Base-by-base conservation (phyloP, 2,329 filamentous ascomycete species). In the Fusarium foetens region DNA sequence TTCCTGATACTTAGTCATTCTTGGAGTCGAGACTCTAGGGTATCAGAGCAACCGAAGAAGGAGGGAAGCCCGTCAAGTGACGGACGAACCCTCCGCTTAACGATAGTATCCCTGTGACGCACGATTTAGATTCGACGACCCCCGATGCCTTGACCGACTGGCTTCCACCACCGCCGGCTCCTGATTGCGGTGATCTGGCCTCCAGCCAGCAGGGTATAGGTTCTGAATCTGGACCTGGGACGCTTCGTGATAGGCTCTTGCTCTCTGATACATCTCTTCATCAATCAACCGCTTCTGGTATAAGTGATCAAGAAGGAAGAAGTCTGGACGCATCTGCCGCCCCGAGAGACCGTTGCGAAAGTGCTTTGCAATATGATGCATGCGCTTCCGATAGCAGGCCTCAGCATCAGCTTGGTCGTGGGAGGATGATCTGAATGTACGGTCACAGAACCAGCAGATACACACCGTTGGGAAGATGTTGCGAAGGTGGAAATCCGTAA, bases 361-460 rank as follows among this genome's bases (percentile, higher is more conserved):
- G 65, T 90, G 88, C 0, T 63, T 61, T 1, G 78, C 81, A 54
- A 89, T 86, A 70, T 90, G 88, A 6, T 75, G 35, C 85, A 90
- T 86, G 5, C 88, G 83, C 2, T 69, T 23, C 0, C 63, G 36
- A 60, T 85, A 86, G 38, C 80, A 73, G 5, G 58, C 48, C n/a
- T 53, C 48, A 14, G 55, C 67, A 21, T 75, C 71, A 0, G 64
- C 68, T 1, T 58, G 55, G 4, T 13, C 51, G 0, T 49, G 57
- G 0, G 69, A 49, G 1, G 45, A 52, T 6, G 79, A 69, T 10
- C 73, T 71, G 62, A 85, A 87, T 16, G 19, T 49, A 57, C 84
- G 79, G 59, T 85, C 80, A 72, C 88, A 90, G 66, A 87, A 89
- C 83, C 84, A 87, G 72, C 88, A 90, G 0, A 81, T 58, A 8